Base-by-base conservation (phyloP, 2,329 filamentous ascomycete species). In the Colletotrichum lupini region DNA sequence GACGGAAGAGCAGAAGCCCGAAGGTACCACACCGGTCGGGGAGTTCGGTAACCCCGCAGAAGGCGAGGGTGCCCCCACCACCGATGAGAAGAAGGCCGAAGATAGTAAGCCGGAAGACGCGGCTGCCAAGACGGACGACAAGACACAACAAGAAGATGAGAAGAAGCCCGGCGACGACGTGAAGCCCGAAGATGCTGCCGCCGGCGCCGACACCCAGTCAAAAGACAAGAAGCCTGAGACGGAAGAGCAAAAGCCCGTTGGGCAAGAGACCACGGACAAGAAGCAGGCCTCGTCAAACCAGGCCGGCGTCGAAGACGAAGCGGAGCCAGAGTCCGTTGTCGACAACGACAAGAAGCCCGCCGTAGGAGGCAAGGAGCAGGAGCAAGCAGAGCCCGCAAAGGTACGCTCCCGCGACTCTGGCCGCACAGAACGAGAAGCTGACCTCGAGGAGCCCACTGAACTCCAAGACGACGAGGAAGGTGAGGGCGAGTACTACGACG, bases 181-280 rank as follows among this genome's bases (percentile, higher is more conserved):
- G 8, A 57, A 65, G 30, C 30, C 56, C 4, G 28, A 53, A 53
- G 30, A 61, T 12, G 24, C 37, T 42, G 14, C 37, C 14, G 37
- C 37, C 5, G 37, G 14, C 37, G 37, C 63, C 19, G 46, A 68
- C 46, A 32, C 67, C 8, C 37, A 73, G 14, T 37, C 76, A 46
- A 52, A 68, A 32, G 35, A 76, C 52, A 62, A 76, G 68, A 67
- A 77, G 58, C 64, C 76, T 16, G 67, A 76, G 30, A 14, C 62
- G 3, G 74, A 73, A 67, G 78, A 77, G 58, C 72, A 74, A 14
- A 57, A 73, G 32, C 49, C 62, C 30, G 32, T 35, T 0, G 67
- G 73, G n/a, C 67, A 79, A 32, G 76, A 78, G 63, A 75, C 42
- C 42, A 49, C 78, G 56, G 63, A 77, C 42, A 65, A 78, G 28